phyloP scores from a whole-genome alignment of 768 basidiomycete genomes.

The Imleria badia region DNA sequence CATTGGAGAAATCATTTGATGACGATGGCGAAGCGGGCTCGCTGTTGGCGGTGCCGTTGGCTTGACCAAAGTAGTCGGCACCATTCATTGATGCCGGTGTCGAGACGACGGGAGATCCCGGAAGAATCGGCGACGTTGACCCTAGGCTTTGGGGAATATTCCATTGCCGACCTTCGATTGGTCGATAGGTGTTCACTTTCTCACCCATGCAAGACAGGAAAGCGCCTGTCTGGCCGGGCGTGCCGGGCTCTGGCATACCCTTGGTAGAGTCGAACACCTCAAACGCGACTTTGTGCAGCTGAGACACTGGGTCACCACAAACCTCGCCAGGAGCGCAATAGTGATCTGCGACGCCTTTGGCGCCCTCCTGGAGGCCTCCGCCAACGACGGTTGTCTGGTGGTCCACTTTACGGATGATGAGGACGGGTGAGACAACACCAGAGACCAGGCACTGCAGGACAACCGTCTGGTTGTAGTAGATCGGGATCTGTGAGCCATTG shows the following conservation, averaged over 20 bases:
- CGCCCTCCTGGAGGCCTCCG: slow-evolving; percentile 85
- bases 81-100: slow-evolving; percentile 52
- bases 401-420: slow-evolving; percentile 94
- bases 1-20: slow-evolving; percentile 71
- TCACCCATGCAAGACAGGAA: slow-evolving; percentile 93
- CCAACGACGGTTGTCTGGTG: slow-evolving; percentile 88
- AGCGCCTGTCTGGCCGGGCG: slow-evolving; percentile 74
- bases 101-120: slow-evolving; percentile 69
- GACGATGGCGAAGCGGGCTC: slow-evolving; percentile 65
- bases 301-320: slow-evolving; percentile 92
- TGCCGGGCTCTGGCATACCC: slow-evolving; percentile 70
- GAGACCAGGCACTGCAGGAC: slow-evolving; percentile 93
- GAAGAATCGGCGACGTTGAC: slow-evolving; percentile 57
- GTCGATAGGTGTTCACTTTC: slow-evolving; percentile 88
- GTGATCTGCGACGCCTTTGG: slow-evolving; percentile 80
- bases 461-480: slow-evolving; percentile 97
- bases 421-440: slow-evolving; percentile 88
- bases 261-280: slow-evolving; percentile 80
- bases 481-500: slow-evolving; percentile 81
- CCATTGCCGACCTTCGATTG: slow-evolving; percentile 82
- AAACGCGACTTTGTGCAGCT: slow-evolving; percentile 93
- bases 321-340: slow-evolving; percentile 83
- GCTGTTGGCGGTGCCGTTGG: slow-evolving; percentile 48
- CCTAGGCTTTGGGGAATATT: slow-evolving; percentile 46
- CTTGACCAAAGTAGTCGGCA: slow-evolving; percentile 63